Evolutionary conservation across 257 asterid genomes (phyloP).

Genomic region (Ophiorrhiza pumila): DNA sequence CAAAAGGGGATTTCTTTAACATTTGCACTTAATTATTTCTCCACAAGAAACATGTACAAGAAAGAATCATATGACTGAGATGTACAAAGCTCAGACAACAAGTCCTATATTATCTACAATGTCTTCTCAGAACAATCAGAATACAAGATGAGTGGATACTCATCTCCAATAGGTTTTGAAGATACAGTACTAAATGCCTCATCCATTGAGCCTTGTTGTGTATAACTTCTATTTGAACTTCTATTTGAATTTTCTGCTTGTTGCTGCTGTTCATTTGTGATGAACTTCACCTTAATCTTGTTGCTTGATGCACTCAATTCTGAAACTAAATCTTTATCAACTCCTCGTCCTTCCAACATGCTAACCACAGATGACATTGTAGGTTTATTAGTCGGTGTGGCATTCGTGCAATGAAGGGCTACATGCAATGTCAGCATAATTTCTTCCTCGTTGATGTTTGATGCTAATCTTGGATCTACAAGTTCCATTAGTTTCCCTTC

Average conservation of each 20-base stretch:
- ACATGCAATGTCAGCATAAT: conserved; percentile 35
- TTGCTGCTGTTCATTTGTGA: neutral
- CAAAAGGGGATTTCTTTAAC: too few species aligned
- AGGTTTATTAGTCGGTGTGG: conserved; percentile 43
- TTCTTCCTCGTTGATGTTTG: conserved; percentile 35
- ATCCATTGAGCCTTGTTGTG: conserved; percentile 42
- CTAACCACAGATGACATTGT: conserved; percentile 58
- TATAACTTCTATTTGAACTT: too few species aligned
- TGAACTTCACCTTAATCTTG: neutral
- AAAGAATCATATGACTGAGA: neutral
- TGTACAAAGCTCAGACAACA: neutral
- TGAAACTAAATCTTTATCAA: conserved; percentile 19
- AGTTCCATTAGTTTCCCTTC: conserved; percentile 42
- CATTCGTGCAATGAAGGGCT: conserved; percentile 50
- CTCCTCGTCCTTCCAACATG: conserved; percentile 53
- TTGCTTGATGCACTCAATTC: conserved; percentile 7
- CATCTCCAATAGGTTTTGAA: conserved; percentile 39
- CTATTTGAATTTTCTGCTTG: neutral
- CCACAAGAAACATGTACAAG: neutral
- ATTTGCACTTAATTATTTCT: too few species aligned
- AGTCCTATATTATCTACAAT: neutral
- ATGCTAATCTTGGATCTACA: conserved; percentile 50
- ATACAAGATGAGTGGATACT: conserved; percentile 40
- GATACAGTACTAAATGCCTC: conserved; percentile 45
- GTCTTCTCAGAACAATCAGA: conserved; percentile 14